Conservation (phyloP, 2,329 filamentous ascomycete genomes). For the Lecanicillium sp. region DNA sequence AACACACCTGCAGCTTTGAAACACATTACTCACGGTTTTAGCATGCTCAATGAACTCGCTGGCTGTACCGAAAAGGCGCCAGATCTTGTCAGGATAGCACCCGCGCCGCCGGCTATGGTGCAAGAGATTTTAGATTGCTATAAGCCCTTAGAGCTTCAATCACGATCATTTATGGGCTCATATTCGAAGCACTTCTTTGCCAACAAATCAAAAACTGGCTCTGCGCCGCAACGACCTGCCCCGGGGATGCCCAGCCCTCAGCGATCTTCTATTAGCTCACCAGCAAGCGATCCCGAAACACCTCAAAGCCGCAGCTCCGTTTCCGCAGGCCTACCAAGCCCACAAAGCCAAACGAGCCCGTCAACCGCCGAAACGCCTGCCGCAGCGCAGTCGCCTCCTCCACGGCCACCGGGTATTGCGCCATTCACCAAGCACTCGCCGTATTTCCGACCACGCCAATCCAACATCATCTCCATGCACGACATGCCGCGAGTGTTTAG, state of each 20-base stretch:
- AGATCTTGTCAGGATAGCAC: constrained; percentile 27
- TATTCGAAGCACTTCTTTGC: constrained; percentile 26
- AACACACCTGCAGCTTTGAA: constrained; percentile 31
- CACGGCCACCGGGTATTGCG: constrained; percentile 21
- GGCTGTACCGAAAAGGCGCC: constrained; percentile 26
- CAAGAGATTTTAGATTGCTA: constrained; percentile 31
- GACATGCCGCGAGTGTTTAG: constrained; percentile 23
- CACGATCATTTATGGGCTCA: constrained; percentile 29
- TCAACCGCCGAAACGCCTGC: not conserved
- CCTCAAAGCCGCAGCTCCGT: not conserved
- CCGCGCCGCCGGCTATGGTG: constrained; percentile 26
- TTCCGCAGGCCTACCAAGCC: constrained; percentile 20
- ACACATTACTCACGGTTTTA: constrained; percentile 31
- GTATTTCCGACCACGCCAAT: constrained; percentile 25
- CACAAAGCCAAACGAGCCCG: constrained; percentile 21
- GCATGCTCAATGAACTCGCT: constrained; percentile 29
- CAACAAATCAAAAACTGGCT: constrained; percentile 7
- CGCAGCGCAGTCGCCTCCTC: constrained; percentile 8
- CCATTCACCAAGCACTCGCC: constrained; percentile 29
- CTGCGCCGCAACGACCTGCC: not conserved
- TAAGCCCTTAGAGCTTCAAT: constrained; percentile 29
- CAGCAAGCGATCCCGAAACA: not conserved
- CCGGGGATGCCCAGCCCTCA: constrained; percentile 1
- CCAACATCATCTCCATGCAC: constrained; percentile 21
- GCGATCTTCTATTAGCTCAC: not conserved